Evolutionary conservation across 2,329 filamentous ascomycete species (phyloP).

Genomic region (Fusarium buxicola): DNA sequence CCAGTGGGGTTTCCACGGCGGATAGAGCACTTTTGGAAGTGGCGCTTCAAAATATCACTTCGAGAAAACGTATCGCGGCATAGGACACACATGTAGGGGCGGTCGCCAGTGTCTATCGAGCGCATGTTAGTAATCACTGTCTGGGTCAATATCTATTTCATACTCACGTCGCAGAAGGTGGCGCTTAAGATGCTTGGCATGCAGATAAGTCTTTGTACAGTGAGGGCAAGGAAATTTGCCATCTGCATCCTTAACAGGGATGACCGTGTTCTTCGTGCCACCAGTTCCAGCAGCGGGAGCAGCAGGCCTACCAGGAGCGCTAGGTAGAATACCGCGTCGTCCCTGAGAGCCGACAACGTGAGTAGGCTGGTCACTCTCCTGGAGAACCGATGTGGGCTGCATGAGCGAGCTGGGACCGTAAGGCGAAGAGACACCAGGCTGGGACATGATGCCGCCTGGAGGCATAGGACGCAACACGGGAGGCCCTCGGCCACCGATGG

Average conservation of each 20-base stretch:
- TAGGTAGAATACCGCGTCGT: conserved; percentile 89
- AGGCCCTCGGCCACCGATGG: conserved; percentile 66
- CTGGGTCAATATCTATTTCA: conserved; percentile 43
- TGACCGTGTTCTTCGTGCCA: conserved; percentile 80
- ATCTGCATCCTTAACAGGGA: conserved; percentile 94
- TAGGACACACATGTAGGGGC: conserved; percentile 97
- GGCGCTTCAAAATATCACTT: conserved; percentile 97
- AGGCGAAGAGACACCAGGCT: conserved; percentile 67
- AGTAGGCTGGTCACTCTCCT: conserved; percentile 75
- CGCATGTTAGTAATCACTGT: conserved; percentile 45
- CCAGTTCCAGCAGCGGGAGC: conserved; percentile 77
- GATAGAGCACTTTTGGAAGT: conserved; percentile 99
- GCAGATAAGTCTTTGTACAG: conserved; percentile 97
- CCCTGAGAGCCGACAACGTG: conserved; percentile 97
- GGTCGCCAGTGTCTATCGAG: conserved; percentile 87
- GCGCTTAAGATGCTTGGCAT: conserved; percentile 97
- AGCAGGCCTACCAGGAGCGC: conserved; percentile 85
- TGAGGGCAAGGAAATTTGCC: conserved; percentile 98
- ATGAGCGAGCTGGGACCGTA: conserved; percentile 70
- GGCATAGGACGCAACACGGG: conserved; percentile 78
- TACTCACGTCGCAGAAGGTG: conserved; percentile 95
- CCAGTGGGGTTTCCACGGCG: conserved; percentile 95
- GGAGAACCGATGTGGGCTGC: conserved; percentile 66
- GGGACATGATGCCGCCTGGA: conserved; percentile 71
- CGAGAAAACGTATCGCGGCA: conserved; percentile 98